phyloP scores from a whole-genome alignment of 441 rosid species.

The Populus hybrid region DNA sequence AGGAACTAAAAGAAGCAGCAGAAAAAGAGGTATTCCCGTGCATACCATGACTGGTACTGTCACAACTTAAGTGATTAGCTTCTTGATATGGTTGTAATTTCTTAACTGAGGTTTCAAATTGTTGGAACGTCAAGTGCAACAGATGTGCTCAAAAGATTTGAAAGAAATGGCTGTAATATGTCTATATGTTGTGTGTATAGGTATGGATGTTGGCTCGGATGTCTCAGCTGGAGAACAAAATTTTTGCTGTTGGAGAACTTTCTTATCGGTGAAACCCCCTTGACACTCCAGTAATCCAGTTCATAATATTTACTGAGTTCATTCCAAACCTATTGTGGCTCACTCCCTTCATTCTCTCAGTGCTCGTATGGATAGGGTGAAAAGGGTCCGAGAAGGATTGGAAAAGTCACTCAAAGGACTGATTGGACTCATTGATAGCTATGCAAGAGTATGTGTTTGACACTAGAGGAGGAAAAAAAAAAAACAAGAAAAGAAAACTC shows the following conservation, averaged over 20 bases:
- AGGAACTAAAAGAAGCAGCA: conserved; percentile 68
- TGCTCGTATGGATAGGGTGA: conserved; percentile 70
- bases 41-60: background rate
- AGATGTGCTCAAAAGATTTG: background rate
- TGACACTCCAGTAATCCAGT: conserved; percentile 13
- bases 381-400: conserved; percentile 74
- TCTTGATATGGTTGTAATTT: background rate
- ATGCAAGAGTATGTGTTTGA: conserved; percentile 65
- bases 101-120: background rate
- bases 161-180: background rate
- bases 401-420: conserved; percentile 73
- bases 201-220: conserved; percentile 95
- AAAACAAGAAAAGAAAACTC: too few relatives aligned
- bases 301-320: conserved; percentile 2
- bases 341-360: conserved; percentile 33
- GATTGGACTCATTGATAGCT: conserved; percentile 86
- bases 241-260: conserved; percentile 88
- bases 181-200: conserved; percentile 36
- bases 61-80: conserved; percentile 3
- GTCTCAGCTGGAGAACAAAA: conserved; percentile 98
- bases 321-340: conserved; percentile 12
- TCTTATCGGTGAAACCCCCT: conserved; percentile 67
- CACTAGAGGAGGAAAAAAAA: conserved; percentile 1
- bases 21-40: conserved; percentile 73
- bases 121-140: background rate